Evolutionary conservation across 225 moss, liverwort and hornwort species (phyloP), one percentile per base, ranked within the genome.

Genomic region (Pseudisothecium myosuroides): DNA sequence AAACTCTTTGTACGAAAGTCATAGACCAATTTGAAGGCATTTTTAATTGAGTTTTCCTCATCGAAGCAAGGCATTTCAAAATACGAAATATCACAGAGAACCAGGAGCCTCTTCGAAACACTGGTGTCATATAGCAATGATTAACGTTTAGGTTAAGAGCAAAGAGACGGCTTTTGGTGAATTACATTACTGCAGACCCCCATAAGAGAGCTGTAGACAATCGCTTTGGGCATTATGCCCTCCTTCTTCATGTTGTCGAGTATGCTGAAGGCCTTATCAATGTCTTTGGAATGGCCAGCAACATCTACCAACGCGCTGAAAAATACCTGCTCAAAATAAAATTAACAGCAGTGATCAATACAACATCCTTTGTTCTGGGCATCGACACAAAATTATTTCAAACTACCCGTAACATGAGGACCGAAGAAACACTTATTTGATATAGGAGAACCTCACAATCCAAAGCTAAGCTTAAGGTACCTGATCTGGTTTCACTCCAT

Each of bases 181-280:
- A 93, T 94, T 92, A 99, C 98, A 89, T 96, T 99, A 91, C 98
- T 96, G 92, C 98, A 99, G 76, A 95, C 96, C 37, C 98, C 98
- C 98, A 99, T 99, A 32, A 99, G 92, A 64, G 97, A 95, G 93
- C 98, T 97, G 91, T 96, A 99, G 26, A 94, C 97, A 67, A 92
- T 74, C 76, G 94, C 85, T 76, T 93, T 92, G 79, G 97, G 96
- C 88, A 82, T 89, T 73, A 95, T 84, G 67, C 91, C 92, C 76
- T 91, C 89, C 82, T 90, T 91, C 92, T 95, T 96, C 96, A 99
- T 97, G n/a, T 92, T 92, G 49, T 96, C 91, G n/a, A 99, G 86
- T 88, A 99, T 94, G 74, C 87, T 54, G 82, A 97, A 97, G 55
- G 96, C 97, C 69, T 87, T 90, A 67, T 95, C 98, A n/a, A 97